Base-by-base conservation (phyloP, 2,329 filamentous ascomycete species). In the Colletotrichum sp. region DNA sequence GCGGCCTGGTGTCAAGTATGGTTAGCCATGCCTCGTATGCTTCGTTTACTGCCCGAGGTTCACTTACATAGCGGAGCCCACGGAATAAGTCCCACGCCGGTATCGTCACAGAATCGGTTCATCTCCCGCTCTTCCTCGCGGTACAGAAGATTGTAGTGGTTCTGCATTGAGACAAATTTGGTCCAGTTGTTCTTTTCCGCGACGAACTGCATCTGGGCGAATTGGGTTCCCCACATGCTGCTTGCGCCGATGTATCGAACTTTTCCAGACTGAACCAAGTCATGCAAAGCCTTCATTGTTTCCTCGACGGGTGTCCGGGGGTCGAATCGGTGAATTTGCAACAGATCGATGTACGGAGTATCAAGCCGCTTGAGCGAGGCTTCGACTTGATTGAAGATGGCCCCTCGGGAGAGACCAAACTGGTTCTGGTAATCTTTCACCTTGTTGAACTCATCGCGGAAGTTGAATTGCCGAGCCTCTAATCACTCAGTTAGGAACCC, bases 351-450 rank as follows among this genome's bases (percentile, higher is more conserved):
- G 82, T 93, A 92, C 2, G 84, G 78, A 3, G 88, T 91, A 28
- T 87, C 88, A 39, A 93, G 85, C 28, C 91, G 84, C 68, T 86
- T 82, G 5, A 92, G 84, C 67, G 89, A 92, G 57, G 87, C 88
- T 15, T 94, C 88, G 6, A 94, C 93, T 0, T 91, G 90, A 78
- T 93, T 90, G 79, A 94, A 91, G 78, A 94, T 92, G 74, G 92
- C 90, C 79, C 91, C 91, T 61, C 93, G 86, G 24, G 89, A 92
- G 24, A 94, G 84, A 0, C 93, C 92, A 57, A 80, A 72, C 30
- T 79, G 79, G 59, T 79, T 77, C 43, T 80, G 79, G 60, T 83
- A 82, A 60, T 84, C 80, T 26, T 83, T 80, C 26, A 78, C 79
- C 10, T 64, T 70, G 8, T 77, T 67, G 48, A 80, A 68, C 26